These are phyloP conservation scores for Globisporangium alternatum DNA, from an alignment of 352 stramenopile genomes.

Conservation along the genomic window DNA sequence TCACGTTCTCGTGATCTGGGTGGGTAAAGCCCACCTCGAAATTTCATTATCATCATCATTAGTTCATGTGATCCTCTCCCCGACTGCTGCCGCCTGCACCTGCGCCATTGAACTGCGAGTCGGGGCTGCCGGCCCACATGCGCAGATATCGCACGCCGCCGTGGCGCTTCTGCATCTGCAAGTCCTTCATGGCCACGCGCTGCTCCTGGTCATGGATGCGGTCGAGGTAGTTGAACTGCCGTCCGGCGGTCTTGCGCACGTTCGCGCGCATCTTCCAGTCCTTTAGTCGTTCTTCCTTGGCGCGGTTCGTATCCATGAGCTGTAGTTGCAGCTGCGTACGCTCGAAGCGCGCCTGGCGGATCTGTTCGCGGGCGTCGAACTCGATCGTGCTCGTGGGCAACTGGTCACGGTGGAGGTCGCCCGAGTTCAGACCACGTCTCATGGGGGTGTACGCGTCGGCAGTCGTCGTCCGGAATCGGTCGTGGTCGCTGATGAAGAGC, in stretches of 20 bases:
- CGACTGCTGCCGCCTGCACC: neutral
- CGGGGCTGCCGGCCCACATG: conserved; percentile 78
- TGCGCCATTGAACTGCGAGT: conserved; percentile 66
- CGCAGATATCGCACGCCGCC: conserved; percentile 62
- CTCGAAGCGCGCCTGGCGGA: conserved; percentile 39
- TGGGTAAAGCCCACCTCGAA: neutral
- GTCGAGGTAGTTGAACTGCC: conserved; percentile 59
- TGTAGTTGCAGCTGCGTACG: conserved; percentile 40
- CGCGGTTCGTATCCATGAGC: conserved; percentile 26
- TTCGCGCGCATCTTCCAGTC: conserved; percentile 58
- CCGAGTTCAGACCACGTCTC: conserved; percentile 31
- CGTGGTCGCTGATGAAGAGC: conserved; percentile 32
- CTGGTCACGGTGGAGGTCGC: conserved; percentile 38
- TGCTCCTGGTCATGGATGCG: conserved; percentile 61
- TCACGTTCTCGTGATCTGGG: too few species aligned
- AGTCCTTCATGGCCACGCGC: conserved; percentile 40
- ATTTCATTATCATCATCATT: neutral
- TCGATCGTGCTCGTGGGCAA: conserved; percentile 29
- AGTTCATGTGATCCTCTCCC: neutral
- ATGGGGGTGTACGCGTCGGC: conserved; percentile 53
- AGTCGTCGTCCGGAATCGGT: conserved; percentile 62
- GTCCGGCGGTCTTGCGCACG: conserved; percentile 41
- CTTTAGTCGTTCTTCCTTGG: conserved; percentile 34
- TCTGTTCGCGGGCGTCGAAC: conserved; percentile 26
- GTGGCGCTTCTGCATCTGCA: conserved; percentile 65